These are phyloP conservation scores for Diaporthe batatas DNA, from an alignment of 2,329 filamentous ascomycete species.

Conservation along the genomic window DNA sequence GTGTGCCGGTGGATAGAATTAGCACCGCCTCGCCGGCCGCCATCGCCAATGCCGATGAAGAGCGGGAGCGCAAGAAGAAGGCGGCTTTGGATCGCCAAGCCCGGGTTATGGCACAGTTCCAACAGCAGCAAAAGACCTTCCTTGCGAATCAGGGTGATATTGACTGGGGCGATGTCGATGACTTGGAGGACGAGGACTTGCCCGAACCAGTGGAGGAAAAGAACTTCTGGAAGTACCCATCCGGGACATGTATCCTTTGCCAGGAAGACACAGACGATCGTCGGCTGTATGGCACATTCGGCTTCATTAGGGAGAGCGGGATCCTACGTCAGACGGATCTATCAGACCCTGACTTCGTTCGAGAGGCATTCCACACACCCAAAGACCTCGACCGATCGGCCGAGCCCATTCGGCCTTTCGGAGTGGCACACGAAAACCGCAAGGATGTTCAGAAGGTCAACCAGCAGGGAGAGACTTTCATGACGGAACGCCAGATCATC, in stretches of 20 bases:
- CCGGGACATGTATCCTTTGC: slow-evolving; percentile 93
- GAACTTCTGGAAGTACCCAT: slow-evolving; percentile 90
- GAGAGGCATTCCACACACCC: slow-evolving; percentile 84
- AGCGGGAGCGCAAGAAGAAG: slow-evolving; percentile 88
- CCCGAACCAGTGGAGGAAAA: slow-evolving; percentile 72
- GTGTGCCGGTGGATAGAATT: slow-evolving; percentile 81
- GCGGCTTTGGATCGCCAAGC: slow-evolving; percentile 91
- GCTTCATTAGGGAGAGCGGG: slow-evolving; percentile 86
- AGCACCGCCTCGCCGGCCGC: slow-evolving; percentile 85
- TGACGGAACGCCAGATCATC: slow-evolving; percentile 82
- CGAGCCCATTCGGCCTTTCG: slow-evolving; percentile 87
- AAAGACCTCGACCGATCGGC: slow-evolving; percentile 86
- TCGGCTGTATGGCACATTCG: slow-evolving; percentile 92
- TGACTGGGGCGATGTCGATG: slow-evolving; percentile 90
- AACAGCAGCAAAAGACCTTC: slow-evolving; percentile 96
- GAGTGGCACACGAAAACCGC: slow-evolving; percentile 89
- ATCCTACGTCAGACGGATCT: slow-evolving; percentile 90
- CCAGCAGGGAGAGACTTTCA: slow-evolving; percentile 76
- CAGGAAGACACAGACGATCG: slow-evolving; percentile 96
- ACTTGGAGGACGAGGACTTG: slow-evolving; percentile 77
- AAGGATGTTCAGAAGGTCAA: slow-evolving; percentile 82
- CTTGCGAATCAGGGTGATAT: slow-evolving; percentile 88
- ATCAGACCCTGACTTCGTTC: slow-evolving; percentile 83
- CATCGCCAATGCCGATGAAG: slow-evolving; percentile 74
- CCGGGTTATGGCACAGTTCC: slow-evolving; percentile 97